Base-by-base conservation (phyloP, 257 asterid species). In the Capsicum rhomboideum region DNA sequence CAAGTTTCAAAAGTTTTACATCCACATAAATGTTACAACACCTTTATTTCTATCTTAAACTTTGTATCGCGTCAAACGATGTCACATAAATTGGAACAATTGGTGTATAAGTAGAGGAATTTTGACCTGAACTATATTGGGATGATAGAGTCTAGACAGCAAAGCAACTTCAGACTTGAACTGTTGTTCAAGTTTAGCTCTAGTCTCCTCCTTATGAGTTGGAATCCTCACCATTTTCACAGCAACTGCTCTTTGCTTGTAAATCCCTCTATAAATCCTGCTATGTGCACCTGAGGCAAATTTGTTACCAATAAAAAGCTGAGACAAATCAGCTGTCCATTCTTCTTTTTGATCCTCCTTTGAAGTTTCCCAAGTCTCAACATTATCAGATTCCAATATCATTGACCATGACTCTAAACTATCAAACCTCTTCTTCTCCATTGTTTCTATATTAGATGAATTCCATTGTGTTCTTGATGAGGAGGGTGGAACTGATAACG, bases 391-490 rank as follows among this genome's bases (percentile, higher is more conserved):
- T n/a, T 96, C 99, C 83, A 97, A 79, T 56, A 97, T 93, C 99
- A 95, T 95, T 28, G 98, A 95, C 99, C 99, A 97, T 40, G 99
- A 97, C 40, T 97, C 98, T 61, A 95, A 69, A 86, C 99, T 97
- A 89, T 97, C 99, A 85, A 95, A 91, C 75, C 98, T 90, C 88
- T 88, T 97, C 90, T 93, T 88, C 79, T 94, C 98, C 98, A 96
- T 93, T 85, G 83, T 91, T 18, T 90, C 88, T 4, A 64, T 69
- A 18, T 90, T 94, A 18, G 26, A 13, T 75, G 81, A 75, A 83
- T 90, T 85, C 37, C 89, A 56, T 55, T 88, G 93, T 18, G 44
- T 78, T 82, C 84, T 87, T 72, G 91, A 91, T n/a, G 97, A 91
- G 0, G 97, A 84, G 13, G 95, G 86, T 52, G 96, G 93, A 10